Conservation (phyloP, 106 monocot genomes). For the Gastrodia elata region DNA sequence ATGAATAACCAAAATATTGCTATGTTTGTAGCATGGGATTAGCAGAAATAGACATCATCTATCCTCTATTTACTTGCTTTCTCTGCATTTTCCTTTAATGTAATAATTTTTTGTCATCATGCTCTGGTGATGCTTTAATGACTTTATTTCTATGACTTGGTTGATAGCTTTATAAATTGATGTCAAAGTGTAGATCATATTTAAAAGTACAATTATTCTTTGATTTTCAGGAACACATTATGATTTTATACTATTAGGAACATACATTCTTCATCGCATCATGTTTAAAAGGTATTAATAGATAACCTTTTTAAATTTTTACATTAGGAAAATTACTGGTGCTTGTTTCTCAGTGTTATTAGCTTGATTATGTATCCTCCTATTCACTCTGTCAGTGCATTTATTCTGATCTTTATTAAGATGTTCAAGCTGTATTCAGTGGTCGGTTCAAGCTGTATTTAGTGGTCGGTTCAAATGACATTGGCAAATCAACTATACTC, state of each 20-base stretch:
- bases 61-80: background rate
- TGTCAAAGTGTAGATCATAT: background rate
- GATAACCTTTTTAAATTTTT: background rate
- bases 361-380: slow-evolving; percentile 4
- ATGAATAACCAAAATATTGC: background rate
- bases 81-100: background rate
- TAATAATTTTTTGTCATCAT: background rate
- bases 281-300: background rate
- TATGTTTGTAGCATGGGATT: background rate
- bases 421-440: too few relatives aligned
- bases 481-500: slow-evolving; percentile 97
- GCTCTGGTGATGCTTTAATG: background rate
- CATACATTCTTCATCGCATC: background rate
- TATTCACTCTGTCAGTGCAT: background rate
- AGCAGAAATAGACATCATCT: background rate
- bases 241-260: background rate
- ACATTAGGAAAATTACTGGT: background rate
- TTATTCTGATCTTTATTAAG: slow-evolving; percentile 16
- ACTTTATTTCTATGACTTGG: background rate
- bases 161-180: background rate
- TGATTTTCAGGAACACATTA: background rate
- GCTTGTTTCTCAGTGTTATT: background rate
- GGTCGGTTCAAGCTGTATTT: too few relatives aligned
- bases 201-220: background rate
- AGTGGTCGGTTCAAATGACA: slow-evolving; percentile 99